Percentiles rank a stretch among this genome's conserved stretches.
Conservation (phyloP, 257 asterid genomes). For the Paulownia fortunei region DNA sequence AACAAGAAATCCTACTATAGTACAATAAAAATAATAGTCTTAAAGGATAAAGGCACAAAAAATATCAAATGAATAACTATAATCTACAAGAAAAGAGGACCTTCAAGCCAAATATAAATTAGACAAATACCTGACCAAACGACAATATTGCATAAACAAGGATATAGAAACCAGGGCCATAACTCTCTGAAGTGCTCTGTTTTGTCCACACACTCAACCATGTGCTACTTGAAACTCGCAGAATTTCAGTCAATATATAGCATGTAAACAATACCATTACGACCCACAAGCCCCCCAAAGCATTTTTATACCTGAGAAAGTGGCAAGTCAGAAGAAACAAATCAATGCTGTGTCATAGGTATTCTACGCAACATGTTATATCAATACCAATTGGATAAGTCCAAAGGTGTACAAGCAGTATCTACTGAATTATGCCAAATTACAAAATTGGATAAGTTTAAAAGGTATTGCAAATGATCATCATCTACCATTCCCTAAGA, state of each 20-base stretch:
- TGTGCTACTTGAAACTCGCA: constrained; percentile 88
- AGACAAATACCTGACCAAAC: constrained; percentile 59
- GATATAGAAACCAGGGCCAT: constrained; percentile 71
- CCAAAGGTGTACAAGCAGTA: background rate
- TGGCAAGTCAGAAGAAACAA: constrained; percentile 23
- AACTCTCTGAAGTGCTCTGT: constrained; percentile 56
- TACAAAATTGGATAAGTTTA: background rate
- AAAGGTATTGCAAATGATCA: background rate
- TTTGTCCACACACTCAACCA: constrained; percentile 96
- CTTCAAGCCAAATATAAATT: background rate
- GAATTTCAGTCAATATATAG: constrained; percentile 69
- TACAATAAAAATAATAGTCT: background rate
- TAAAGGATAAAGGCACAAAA: background rate
- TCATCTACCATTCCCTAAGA: background rate
- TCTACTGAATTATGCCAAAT: background rate
- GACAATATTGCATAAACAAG: constrained; percentile 81
- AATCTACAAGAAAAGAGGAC: background rate
- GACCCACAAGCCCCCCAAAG: constrained; percentile 90
- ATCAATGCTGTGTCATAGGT: constrained; percentile 8
- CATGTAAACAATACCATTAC: constrained; percentile 69
- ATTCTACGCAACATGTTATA: background rate
- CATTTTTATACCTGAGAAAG: constrained; percentile 62
- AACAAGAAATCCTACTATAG: background rate
- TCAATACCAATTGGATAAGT: background rate
- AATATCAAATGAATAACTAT: background rate